Percentiles rank a stretch among this genome's conserved stretches.
Conservation (phyloP, 2,329 filamentous ascomycete genomes). For the Tricladium varicosporioides region DNA sequence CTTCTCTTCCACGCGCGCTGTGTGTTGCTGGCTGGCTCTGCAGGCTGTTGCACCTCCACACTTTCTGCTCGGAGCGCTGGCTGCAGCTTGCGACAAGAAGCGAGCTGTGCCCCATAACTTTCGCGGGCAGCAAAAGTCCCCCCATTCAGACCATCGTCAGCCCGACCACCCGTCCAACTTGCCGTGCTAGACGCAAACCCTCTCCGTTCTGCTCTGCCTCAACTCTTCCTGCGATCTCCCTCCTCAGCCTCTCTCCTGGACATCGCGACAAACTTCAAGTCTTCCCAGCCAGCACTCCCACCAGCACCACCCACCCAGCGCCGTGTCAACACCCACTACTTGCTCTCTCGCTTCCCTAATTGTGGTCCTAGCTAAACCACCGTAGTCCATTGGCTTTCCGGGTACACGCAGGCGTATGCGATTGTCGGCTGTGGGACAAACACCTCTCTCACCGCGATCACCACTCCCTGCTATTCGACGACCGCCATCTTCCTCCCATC, state of each 20-base stretch:
- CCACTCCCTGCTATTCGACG: background rate
- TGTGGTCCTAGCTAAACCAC: background rate
- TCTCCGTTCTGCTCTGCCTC: background rate
- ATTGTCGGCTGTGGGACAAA: slow-evolving; percentile 1
- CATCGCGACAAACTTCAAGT: too few species aligned
- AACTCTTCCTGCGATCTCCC: background rate
- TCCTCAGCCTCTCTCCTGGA: too few species aligned
- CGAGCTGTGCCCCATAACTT: too few species aligned
- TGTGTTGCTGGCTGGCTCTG: too few species aligned
- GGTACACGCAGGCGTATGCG: background rate
- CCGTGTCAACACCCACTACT: background rate
- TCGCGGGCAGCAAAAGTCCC: background rate
- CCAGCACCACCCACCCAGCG: background rate
- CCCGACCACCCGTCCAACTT: background rate
- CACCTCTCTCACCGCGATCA: background rate
- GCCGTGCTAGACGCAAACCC: background rate
- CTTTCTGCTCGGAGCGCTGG: too few species aligned
- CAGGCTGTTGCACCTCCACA: too few species aligned
- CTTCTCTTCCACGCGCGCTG: too few species aligned
- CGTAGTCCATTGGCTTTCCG: background rate
- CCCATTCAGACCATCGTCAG: background rate
- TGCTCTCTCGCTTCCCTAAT: background rate
- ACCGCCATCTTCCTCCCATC: background rate
- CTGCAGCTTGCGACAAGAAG: too few species aligned
- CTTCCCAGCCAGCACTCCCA: too few species aligned